phyloP scores from a whole-genome alignment of 768 basidiomycete genomes.

The Suillus tomentosus region DNA sequence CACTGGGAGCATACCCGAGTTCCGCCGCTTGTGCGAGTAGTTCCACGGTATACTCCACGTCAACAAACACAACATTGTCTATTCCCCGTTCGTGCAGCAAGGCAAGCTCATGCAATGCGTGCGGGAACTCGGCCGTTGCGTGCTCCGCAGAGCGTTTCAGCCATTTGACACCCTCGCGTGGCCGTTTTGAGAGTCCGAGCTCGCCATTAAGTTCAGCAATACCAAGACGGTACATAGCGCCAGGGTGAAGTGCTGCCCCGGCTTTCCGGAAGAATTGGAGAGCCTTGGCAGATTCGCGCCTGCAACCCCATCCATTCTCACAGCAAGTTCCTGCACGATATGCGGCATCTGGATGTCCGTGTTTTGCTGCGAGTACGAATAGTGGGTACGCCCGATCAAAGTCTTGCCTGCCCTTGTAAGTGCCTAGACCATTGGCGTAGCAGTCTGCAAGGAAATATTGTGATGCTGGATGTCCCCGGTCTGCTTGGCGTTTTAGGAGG shows the following conservation, averaged over 20 bases:
- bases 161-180: constrained; percentile 98
- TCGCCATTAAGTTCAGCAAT: constrained; percentile 97
- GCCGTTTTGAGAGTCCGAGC: constrained; percentile 79
- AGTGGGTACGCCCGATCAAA: constrained; percentile 97
- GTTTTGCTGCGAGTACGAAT: constrained; percentile 95
- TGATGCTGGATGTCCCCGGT: constrained; percentile 90
- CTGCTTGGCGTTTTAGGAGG: constrained; percentile 88
- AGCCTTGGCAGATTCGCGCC: constrained; percentile 89
- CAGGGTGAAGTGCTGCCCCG: constrained; percentile 86
- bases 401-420: constrained; percentile 86
- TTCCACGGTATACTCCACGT: constrained; percentile 94
- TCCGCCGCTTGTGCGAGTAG: constrained; percentile 94
- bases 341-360: constrained; percentile 92
- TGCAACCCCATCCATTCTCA: constrained; percentile 98
- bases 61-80: constrained; percentile 96
- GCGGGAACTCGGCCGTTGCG: constrained; percentile 93
- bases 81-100: constrained; percentile 96
- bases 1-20: constrained; percentile 94
- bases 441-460: constrained; percentile 99
- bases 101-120: constrained; percentile 93
- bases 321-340: constrained; percentile 97
- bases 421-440: constrained; percentile 97
- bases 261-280: constrained; percentile 94
- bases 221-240: constrained; percentile 95
- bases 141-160: constrained; percentile 95